phyloP scores from a whole-genome alignment of 345 rosid species.

The Heritiera fomes region DNA sequence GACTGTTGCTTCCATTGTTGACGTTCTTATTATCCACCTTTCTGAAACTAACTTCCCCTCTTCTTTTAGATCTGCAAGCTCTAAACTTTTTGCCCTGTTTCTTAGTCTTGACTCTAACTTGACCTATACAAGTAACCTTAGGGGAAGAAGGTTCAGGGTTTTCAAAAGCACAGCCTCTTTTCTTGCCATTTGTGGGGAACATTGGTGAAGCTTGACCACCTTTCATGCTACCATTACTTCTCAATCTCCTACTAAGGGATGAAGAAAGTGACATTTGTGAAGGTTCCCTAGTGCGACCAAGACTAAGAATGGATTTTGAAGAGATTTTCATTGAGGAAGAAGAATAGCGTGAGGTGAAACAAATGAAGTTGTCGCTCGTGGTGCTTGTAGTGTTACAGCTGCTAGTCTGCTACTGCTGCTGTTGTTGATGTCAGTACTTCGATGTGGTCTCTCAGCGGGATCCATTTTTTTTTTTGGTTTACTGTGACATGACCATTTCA shows the following conservation, averaged over 20 bases:
- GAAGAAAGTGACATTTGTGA: conserved; percentile 80
- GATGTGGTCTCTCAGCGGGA: conserved; percentile 62
- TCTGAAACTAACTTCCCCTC: conserved; percentile 68
- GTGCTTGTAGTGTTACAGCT: conserved; percentile 19
- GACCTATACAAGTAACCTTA: conserved; percentile 96
- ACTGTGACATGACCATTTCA: conserved; percentile 29
- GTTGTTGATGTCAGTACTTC: conserved; percentile 49
- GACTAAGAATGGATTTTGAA: conserved; percentile 77
- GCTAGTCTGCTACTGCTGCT: conserved; percentile 26
- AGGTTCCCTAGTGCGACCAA: conserved; percentile 53
- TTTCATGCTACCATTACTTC: conserved; percentile 68
- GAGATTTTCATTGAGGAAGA: conserved; percentile 93
- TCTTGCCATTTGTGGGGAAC: conserved; percentile 64
- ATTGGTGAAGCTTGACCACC: conserved; percentile 86
- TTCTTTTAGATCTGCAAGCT: conserved; percentile 61
- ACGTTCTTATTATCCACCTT: conserved; percentile 39
- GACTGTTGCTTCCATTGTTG: conserved; percentile 10
- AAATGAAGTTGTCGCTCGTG: conserved; percentile 69
- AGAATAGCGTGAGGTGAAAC: conserved; percentile 83
- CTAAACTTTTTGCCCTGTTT: conserved; percentile 78
- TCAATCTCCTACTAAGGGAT: conserved; percentile 75
- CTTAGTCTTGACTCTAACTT: conserved; percentile 95
- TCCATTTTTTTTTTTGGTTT: conserved; percentile 54
- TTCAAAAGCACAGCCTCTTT: conserved; percentile 64
- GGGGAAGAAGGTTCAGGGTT: conserved; percentile 93